These are phyloP conservation scores for Stenogyne calaminthoides DNA, from an alignment of 305 asterid genomes.

Conservation along the genomic window DNA sequence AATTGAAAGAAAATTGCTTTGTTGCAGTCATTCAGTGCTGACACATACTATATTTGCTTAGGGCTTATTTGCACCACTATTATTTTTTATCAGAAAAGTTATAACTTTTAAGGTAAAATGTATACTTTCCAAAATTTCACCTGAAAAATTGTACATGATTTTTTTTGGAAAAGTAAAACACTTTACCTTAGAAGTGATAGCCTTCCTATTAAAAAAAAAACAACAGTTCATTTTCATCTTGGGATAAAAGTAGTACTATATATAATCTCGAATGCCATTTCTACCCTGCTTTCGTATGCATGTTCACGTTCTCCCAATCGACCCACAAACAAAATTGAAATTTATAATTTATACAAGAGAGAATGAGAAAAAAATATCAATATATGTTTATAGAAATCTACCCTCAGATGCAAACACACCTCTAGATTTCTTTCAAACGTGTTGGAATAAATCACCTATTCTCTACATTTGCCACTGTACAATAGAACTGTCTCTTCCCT, in stretches of 20 bases:
- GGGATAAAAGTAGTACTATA: background rate
- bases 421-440: slow-evolving; percentile 6
- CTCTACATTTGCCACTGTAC: slow-evolving; percentile 35
- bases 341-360: background rate
- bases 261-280: background rate
- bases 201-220: no score
- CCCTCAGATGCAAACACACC: slow-evolving; percentile 13
- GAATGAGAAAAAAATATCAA: background rate
- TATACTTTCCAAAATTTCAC: no score
- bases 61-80: no score
- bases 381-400: slow-evolving; percentile 8
- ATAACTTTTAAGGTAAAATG: no score
- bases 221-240: background rate
- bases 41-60: no score
- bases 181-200: no score
- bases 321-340: background rate
- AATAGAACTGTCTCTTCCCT: background rate
- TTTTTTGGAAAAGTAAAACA: no score
- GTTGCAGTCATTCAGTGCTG: no score
- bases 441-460: slow-evolving; percentile 21
- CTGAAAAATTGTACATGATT: no score
- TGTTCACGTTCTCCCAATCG: background rate
- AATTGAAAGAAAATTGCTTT: no score
- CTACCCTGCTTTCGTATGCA: background rate
- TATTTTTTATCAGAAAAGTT: no score